Evolutionary conservation across 108 stramenopile species (phyloP).

Genomic region (Conticribra guillardii): DNA sequence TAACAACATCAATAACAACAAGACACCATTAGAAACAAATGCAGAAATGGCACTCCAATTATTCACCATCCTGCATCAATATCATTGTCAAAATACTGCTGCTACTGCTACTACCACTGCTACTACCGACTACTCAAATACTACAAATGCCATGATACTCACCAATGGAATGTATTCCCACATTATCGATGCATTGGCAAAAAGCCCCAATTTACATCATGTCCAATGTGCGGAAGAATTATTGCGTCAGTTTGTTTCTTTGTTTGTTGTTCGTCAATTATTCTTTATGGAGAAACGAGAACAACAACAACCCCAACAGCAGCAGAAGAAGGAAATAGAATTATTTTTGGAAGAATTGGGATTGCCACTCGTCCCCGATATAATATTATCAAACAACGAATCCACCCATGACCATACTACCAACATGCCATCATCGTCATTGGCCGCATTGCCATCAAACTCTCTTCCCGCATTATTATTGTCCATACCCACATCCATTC

Average conservation of each 20-base stretch:
- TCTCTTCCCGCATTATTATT: background rate
- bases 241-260: constrained; percentile 31
- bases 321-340: background rate
- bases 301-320: background rate
- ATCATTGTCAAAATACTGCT: constrained; percentile 6
- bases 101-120: background rate
- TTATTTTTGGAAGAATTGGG: constrained; percentile 11
- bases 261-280: constrained; percentile 6
- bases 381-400: background rate
- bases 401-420: background rate
- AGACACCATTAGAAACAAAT: constrained; percentile 9
- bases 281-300: background rate
- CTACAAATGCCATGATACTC: background rate
- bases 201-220: constrained; percentile 30
- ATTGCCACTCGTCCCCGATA: background rate
- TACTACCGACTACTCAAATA: background rate
- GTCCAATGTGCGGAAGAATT: constrained; percentile 25
- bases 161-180: constrained; percentile 45
- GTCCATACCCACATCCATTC: background rate
- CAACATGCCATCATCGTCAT: background rate
- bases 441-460: background rate
- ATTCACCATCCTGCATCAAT: constrained; percentile 21
- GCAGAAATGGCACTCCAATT: constrained; percentile 27
- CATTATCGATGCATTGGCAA: constrained; percentile 43
- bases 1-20: too few species aligned